Evolutionary conservation across 352 stramenopile species (phyloP), one percentile per base, ranked within the genome.

Genomic region (Globisporangium okanoganense): DNA sequence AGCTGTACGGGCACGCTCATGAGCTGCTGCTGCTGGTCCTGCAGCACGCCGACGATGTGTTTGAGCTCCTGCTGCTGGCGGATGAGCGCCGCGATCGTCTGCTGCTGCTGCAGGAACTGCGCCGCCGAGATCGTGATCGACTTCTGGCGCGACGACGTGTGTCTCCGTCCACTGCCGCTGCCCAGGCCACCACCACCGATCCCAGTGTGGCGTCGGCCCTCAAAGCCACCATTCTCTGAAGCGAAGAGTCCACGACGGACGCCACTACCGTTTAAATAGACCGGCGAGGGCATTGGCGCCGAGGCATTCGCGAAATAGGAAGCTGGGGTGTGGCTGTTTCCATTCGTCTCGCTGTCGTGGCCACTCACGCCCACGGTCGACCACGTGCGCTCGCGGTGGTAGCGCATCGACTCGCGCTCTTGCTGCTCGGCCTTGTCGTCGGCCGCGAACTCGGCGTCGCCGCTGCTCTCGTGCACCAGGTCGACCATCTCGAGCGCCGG

Each of bases 11-110:
- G 84, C 49, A 89, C 88, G 14, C 47, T 79, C 64, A 91, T 79
- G 50, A 94, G 70, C 49, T 92, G 80, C 24, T 88, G 82, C 58
- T 92, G 82, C 56, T 94, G 85, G 52, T 91, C 78, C 22, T 90
- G 82, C 27, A 94, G 71, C 25, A 92, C 69, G 12, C 64, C 70
- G 20, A 94, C 84, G 50, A 94, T 73, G 58, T 92, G 80, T 71
- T 94, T 94, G n/a, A 94, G 69, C 56, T 92, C 82, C 51, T 89
- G 77, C 48, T 94, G 85, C 66, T 94, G 82, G 18, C 76, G 80
- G 57, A 92, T 91, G 18, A 94, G 70, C 52, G 79, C 85, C 1
- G 85, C 79, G 41, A 94, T 90, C n/a, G 78, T 92, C 58, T 91
- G 75, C 56, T 94, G 80, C 67, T 94, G 85, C 53, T 91, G 81